Evolutionary conservation across 2,329 filamentous ascomycete species (phyloP).

Genomic region (Hortaea werneckii): DNA sequence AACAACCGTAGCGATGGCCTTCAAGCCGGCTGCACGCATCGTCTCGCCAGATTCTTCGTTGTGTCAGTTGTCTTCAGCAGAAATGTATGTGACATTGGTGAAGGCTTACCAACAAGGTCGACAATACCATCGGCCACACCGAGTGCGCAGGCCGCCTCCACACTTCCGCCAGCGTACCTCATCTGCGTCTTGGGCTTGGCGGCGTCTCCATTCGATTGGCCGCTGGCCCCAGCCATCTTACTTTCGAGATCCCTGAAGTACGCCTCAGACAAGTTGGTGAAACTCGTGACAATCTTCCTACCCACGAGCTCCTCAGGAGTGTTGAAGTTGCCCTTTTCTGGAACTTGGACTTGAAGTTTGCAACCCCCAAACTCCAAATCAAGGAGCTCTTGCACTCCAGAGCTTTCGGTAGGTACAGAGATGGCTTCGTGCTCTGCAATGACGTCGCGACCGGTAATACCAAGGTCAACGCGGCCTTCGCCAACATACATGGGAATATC

Average conservation of each 20-base stretch:
- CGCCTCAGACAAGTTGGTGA: conserved; percentile 69
- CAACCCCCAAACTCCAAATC: conserved; percentile 85
- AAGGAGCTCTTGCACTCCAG: conserved; percentile 73
- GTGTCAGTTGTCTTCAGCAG: background rate
- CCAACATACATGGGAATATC: conserved; percentile 97
- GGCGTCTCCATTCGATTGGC: conserved; percentile 26
- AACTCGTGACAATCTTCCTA: conserved; percentile 91
- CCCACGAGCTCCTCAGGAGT: conserved; percentile 72
- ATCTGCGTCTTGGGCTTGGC: conserved; percentile 65
- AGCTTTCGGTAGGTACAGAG: conserved; percentile 36
- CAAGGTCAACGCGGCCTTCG: conserved; percentile 84
- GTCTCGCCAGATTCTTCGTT: conserved; percentile 88
- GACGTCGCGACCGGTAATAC: conserved; percentile 89
- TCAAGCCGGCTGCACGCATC: conserved; percentile 90
- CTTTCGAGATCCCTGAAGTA: conserved; percentile 76
- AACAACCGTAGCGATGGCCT: conserved; percentile 88
- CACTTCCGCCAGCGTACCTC: conserved; percentile 89
- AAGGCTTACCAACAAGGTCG: conserved; percentile 78
- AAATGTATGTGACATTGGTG: background rate
- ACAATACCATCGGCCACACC: conserved; percentile 96
- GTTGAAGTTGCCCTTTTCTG: conserved; percentile 65
- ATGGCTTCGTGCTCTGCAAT: conserved; percentile 66
- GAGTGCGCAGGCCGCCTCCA: conserved; percentile 90
- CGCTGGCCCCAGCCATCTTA: conserved; percentile 31
- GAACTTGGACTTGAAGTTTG: conserved; percentile 94